Evolutionary conservation across 768 basidiomycete species (phyloP).

Genomic region (Auricularia cornea): DNA sequence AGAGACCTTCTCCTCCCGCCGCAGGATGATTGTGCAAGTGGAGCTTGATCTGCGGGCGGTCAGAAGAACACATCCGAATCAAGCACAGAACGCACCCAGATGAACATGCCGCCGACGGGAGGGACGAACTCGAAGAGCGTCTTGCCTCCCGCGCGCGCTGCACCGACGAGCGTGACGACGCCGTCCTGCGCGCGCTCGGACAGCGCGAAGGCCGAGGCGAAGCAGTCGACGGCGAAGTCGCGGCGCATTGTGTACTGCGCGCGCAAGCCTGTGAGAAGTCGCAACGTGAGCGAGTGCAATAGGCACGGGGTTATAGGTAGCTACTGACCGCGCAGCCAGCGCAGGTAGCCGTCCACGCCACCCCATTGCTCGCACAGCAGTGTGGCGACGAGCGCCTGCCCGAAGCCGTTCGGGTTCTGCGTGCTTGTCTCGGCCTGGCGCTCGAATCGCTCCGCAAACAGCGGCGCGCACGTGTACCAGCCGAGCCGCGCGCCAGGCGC

Average conservation of each 20-base stretch:
- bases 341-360: constrained; percentile 57
- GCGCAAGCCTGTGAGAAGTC: constrained; percentile 26
- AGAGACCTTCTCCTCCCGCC: not conserved
- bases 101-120: constrained; percentile 75
- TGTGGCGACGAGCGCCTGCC: constrained; percentile 53
- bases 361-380: constrained; percentile 52
- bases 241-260: constrained; percentile 50
- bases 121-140: constrained; percentile 62
- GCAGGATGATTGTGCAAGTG: constrained; percentile 55
- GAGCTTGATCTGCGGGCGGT: constrained; percentile 33
- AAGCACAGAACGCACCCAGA: constrained; percentile 38
- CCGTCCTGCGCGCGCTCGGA: constrained; percentile 7
- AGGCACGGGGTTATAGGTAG: not conserved
- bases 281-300: not conserved
- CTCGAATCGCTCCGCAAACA: constrained; percentile 69
- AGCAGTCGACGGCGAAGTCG: constrained; percentile 54
- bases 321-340: constrained; percentile 55
- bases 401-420: constrained; percentile 66
- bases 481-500: constrained; percentile 72
- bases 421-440: constrained; percentile 60
- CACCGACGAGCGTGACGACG: constrained; percentile 9
- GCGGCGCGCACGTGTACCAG: constrained; percentile 69
- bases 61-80: not conserved
- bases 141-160: constrained; percentile 4
- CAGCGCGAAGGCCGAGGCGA: constrained; percentile 52